Conservation (phyloP, 257 asterid species). For the Asclepias syriaca region DNA sequence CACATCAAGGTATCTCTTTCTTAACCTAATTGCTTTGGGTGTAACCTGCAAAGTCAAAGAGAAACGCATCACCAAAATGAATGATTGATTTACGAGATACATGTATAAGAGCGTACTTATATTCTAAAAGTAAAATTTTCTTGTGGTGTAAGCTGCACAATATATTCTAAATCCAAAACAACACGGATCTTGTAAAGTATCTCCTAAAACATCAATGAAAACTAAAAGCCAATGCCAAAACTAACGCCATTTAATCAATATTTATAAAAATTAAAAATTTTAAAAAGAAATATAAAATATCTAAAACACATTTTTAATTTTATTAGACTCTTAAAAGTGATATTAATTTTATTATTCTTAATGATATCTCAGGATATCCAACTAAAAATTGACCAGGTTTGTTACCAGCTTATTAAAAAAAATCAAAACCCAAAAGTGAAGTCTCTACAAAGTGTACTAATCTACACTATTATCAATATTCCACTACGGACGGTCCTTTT, state of each 20-base stretch:
- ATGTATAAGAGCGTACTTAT: background rate
- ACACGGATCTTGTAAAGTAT: too few species aligned
- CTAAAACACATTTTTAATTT: too few species aligned
- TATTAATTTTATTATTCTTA: too few species aligned
- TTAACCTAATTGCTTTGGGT: conserved; percentile 77
- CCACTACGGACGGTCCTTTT: background rate
- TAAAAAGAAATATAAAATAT: too few species aligned
- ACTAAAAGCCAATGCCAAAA: too few species aligned
- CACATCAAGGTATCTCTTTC: conserved; percentile 85
- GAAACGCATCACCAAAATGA: background rate
- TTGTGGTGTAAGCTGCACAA: too few species aligned
- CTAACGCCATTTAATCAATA: too few species aligned
- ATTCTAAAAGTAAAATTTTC: background rate
- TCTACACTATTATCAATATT: background rate
- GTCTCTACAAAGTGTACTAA: background rate
- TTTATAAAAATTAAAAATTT: too few species aligned
- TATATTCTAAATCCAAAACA: background rate
- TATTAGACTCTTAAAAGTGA: too few species aligned
- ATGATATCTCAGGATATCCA: too few species aligned
- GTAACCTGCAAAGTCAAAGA: conserved; percentile 61
- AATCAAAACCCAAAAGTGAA: background rate
- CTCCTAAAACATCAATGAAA: too few species aligned
- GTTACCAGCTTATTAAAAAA: background rate
- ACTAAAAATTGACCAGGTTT: background rate
- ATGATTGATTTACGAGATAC: background rate